Conservation (phyloP, 129 eudicot genomes). For the Chrysanthemum makinoi region DNA sequence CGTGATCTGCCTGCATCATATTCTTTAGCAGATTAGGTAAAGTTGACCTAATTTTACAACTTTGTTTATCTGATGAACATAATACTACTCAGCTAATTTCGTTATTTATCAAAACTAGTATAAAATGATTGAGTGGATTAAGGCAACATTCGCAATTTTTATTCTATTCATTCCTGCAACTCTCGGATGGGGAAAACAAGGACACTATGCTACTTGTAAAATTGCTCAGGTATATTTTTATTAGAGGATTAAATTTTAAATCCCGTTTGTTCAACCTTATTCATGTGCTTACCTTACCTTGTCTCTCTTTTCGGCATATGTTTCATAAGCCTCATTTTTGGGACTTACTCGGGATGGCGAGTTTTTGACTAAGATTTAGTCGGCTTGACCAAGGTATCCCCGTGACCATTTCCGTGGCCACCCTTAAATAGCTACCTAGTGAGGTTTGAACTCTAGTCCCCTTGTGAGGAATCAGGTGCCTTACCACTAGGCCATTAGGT, state of each 20-base stretch:
- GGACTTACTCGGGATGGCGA: too few species aligned
- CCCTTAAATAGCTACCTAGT: too few species aligned
- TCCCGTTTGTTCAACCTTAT: background rate
- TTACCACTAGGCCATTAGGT: background rate
- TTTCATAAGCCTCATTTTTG: background rate
- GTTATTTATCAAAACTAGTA: background rate
- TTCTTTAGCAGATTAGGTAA: too few species aligned
- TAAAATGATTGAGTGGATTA: conserved; percentile 45
- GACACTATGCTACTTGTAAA: conserved; percentile 78
- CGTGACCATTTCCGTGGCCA: too few species aligned
- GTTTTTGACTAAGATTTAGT: background rate
- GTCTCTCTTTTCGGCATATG: too few species aligned
- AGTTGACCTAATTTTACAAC: too few species aligned
- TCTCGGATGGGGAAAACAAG: conserved; percentile 90
- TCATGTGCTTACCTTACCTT: too few species aligned
- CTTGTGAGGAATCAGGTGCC: too few species aligned
- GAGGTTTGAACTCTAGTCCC: too few species aligned
- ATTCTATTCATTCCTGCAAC: conserved; percentile 41
- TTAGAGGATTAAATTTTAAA: background rate
- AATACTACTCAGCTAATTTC: background rate
- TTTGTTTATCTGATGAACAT: background rate
- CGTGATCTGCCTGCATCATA: too few species aligned
- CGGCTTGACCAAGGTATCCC: background rate
- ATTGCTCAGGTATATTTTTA: conserved; percentile 68
- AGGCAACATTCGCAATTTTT: conserved; percentile 30